Base-by-base conservation (phyloP, 1,139 yeast genomes). In the Magnusiomyces suaveolens region DNA sequence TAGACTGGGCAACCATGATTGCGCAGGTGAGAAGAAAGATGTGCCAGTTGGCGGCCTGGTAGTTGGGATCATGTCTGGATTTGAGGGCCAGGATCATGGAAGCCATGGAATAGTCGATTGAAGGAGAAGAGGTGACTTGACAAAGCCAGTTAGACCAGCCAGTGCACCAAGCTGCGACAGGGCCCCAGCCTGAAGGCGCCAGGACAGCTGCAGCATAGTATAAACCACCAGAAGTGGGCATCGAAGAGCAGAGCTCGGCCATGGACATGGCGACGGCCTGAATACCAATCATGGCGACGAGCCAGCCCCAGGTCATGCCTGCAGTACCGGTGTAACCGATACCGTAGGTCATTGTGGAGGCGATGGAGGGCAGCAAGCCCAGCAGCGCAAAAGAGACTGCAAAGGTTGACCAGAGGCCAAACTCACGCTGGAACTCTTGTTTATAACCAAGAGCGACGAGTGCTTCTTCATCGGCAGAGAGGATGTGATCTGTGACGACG, bases 161-260 rank as follows among this genome's bases (percentile, higher is more conserved):
- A 16, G 80, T 78, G 55, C 75, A 64, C 83, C 83, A 81, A 2
- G 85, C 79, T 54, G 80, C 71, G 21, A 79, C 63, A 1, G 84
- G 78, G 33, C 78, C 77, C 63, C 72, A 78, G 60, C 75, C 52
- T 74, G 79, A 56, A 78, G 69, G 57, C 76, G 67, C 81, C 80
- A 82, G 8, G 78, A 83, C 67, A 76, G 72, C 39, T 74, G 71
- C 62, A 76, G 75, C 57, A 79, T 78, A 41, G 82, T 80, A 82
- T 29, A 82, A 72, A 18, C 87, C 87, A 51, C 87, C 87, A 18
- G 81, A 75, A 1, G 87, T 83, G 52, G 87, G 87, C 63, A 80
- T 79, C 6, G 84, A 73, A 33, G 81, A 75, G 20, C 82, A 81
- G 50, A 82, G 67, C 58, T 81, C 82, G 2, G 84, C 77, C 79